Evolutionary conservation across 2,329 filamentous ascomycete genomes (phyloP), one percentile per base, ranked within the genome.

Genomic region (Cordyceps tenuipes): DNA sequence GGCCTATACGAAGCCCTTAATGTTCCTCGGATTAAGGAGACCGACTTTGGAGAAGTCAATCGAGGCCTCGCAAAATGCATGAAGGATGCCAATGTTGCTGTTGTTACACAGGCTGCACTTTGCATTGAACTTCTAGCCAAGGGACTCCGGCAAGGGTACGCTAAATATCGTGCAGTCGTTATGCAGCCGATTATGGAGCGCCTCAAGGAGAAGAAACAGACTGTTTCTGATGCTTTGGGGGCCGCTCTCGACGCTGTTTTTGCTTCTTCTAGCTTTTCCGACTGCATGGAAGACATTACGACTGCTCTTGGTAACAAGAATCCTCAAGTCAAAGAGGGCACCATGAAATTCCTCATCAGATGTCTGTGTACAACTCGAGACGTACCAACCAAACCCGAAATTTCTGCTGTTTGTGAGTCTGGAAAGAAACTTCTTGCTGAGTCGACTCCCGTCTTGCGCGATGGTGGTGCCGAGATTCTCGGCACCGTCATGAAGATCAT

Each of bases 401-500:
- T 92, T 57, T 87, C 87, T 61, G 82, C 84, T 8, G 91, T 97
- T 58, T 90, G 91, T n/a, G 94, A 97, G 67, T 83, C 86, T 1
- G 87, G 86, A 31, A 97, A 93, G 69, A 97, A 96, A 73, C 78
- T 97, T 8, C 79, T 99, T 17, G 87, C 92, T 0, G 94, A 99
- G 71, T 93, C 90, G 0, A 92, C 87, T 66, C 92, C 95, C 67
- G 87, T 82, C 3, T 84, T 96, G 62, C 85, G 94, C 74, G 88
- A 93, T 53, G 91, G 91, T 34, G 94, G 92, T 71, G 92, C 92
- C 15, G 94, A 99, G 72, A 86, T 94, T 39, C 78, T 99, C 3
- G 94, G 95, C 64, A 96, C 92, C 0, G 74, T 99, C 54, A 97
- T 97, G 94, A 99, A 97, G 77, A 97, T 99, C 59, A 90, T 97